Conservation (phyloP, 2,329 filamentous ascomycete species). For the Tolypocladium paradoxum region DNA sequence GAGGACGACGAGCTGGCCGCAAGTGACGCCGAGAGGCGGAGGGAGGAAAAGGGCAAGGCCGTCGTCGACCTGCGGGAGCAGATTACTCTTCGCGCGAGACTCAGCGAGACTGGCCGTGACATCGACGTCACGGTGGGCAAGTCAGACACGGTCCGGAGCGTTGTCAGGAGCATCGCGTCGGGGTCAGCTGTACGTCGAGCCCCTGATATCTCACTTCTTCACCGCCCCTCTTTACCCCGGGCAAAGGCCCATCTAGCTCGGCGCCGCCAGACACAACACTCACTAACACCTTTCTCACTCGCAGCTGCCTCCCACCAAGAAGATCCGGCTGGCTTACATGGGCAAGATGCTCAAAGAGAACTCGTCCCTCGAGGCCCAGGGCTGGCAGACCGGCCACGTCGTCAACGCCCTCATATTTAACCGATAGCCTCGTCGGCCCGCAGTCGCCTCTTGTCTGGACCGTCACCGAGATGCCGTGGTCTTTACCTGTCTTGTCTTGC, state of each 20-base stretch:
- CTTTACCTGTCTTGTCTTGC: background rate
- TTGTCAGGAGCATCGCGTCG: conserved; percentile 50
- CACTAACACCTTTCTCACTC: background rate
- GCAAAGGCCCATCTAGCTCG: background rate
- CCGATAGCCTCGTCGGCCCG: conserved; percentile 18
- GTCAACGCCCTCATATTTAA: conserved; percentile 65
- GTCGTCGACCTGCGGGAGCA: conserved; percentile 41
- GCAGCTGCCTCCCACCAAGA: conserved; percentile 47
- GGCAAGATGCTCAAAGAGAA: conserved; percentile 69
- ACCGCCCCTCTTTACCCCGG: background rate
- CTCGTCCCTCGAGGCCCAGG: conserved; percentile 53
- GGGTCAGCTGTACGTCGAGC: conserved; percentile 5
- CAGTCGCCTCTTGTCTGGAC: background rate
- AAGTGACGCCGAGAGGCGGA: conserved; percentile 25
- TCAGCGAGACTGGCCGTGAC: conserved; percentile 59
- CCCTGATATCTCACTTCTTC: background rate
- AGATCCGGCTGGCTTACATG: conserved; percentile 66
- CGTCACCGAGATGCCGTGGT: background rate
- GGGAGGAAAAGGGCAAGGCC: conserved; percentile 51
- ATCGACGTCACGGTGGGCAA: conserved; percentile 46
- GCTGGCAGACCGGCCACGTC: conserved; percentile 65
- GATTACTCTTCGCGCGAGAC: conserved; percentile 47
- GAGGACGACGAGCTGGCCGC: conserved; percentile 22
- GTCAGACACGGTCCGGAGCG: conserved; percentile 50
- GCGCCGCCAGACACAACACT: background rate